Conservation (phyloP, 768 basidiomycete genomes). For the Phallus indusiatus region DNA sequence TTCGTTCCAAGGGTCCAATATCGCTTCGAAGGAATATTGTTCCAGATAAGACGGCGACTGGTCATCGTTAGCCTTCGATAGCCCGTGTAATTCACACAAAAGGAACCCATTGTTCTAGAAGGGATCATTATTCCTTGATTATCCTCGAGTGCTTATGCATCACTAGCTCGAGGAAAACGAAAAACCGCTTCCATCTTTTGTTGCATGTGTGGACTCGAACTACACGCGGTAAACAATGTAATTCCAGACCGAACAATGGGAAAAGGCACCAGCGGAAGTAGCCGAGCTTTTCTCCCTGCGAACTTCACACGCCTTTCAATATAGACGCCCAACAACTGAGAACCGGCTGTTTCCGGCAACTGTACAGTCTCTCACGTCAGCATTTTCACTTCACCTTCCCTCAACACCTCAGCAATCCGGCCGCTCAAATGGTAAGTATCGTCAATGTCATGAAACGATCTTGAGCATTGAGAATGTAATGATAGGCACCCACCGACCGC, state of each 20-base stretch:
- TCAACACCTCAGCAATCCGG: neutral
- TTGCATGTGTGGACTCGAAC: neutral
- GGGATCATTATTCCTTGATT: neutral
- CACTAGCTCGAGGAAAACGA: neutral
- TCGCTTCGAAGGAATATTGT: no score
- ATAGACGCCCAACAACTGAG: neutral
- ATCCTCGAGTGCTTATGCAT: neutral
- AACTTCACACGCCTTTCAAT: neutral
- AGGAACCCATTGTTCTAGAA: neutral
- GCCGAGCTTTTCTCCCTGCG: neutral
- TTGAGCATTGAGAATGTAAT: neutral
- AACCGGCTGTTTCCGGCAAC: neutral
- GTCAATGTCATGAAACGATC: neutral
- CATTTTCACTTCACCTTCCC: slow-evolving; percentile 1
- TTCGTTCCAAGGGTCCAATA: no score
- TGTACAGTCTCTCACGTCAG: slow-evolving; percentile 10
- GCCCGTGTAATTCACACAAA: neutral
- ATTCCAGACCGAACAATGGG: neutral
- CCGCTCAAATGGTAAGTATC: neutral
- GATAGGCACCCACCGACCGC: slow-evolving; percentile 7
- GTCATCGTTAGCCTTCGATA: no score
- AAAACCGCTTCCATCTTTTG: neutral
- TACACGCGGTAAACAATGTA: neutral
- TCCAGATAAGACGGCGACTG: no score
- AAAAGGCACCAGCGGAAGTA: neutral